Base-by-base conservation (phyloP, 352 stramenopile genomes). In the Blastocystis sp. region DNA sequence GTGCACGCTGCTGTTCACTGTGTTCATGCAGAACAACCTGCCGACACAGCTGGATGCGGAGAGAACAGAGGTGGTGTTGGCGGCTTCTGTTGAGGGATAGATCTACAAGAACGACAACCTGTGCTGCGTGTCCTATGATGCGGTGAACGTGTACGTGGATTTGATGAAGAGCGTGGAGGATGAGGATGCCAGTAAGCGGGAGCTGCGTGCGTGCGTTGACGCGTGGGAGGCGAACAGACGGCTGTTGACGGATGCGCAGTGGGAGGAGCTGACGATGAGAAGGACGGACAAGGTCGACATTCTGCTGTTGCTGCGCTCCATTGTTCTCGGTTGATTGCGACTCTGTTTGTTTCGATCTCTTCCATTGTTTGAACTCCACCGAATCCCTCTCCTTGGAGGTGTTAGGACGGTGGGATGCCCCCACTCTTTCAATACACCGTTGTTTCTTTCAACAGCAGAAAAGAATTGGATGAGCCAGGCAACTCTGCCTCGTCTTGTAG, bases 81-180 rank as follows among this genome's bases (percentile, higher is more conserved):
- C 16, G 16, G n/a, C 1, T 24, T 0, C 6, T 0, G 51, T 19
- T 65, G 24, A 81, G 6, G 10, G 24, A 33, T 85, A 85, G 74
- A 37, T 85, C 31, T 85, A 85, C 45, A 62, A 85, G 35, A 85
- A 85, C 50, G 74, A 85, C 41, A 85, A 70, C 16, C 37, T 85
- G 74, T 63, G 60, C 55, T 51, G 33, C 45, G 45, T 55, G 67
- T 67, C 50, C 51, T 66, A 59, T 59, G 19, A 21, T 13, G 51
- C 66, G n/a, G 74, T 85, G 45, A 35, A 35, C n/a, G 66, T 41
- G 45, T 77, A 60, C 55, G 45, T 59, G 26, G 74, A 85, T 24
- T 33, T 37, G 9, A 62, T 69, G 61, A 39, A 35, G 33, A 19
- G 26, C 19, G 26, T 62, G 51, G 33, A 63, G 31, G 60, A 66